Base-by-base conservation (phyloP, 208 protist species). In the Novymonas esmeraldas region DNA sequence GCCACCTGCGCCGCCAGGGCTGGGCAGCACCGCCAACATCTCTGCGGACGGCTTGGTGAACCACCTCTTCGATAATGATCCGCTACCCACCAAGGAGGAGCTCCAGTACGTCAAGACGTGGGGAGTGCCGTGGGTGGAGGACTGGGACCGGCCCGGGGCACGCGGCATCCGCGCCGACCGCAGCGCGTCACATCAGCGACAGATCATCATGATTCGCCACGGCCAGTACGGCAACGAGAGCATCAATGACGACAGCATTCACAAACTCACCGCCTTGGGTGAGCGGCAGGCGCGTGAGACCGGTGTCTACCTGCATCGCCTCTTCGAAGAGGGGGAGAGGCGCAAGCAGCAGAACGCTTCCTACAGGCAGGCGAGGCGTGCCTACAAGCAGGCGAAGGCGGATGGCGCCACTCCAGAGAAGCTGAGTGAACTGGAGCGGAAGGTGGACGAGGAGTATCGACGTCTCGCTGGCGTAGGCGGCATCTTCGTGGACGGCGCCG, bases 131-230 rank as follows among this genome's bases (percentile, higher is more conserved):
- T 92, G 85, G 85, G 72, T 81, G 0, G 70, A 87, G 4, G 82
- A 92, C 76, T 92, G 85, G 85, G 85, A 92, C 62, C 60, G 73
- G 10, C 82, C 76, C 18, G 70, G 51, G 28, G 44, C 65, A 18
- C 69, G 76, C 22, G 58, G 68, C 51, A 65, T 65, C 18, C 31
- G 56, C 18, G 46, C 22, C 20, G 61, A 64, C 18, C 48, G 56
- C 34, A 57, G 61, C 33, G 33, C 76, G 1, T 63, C 58, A 9
- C 3, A 64, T 22, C 69, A 76, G 36, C 82, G 86, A 0, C 86
- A 89, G 60, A 77, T 95, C 34, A 54, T 95, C 22, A 64, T 95
- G 24, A 83, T 95, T n/a, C 82, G 90, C 18, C 90, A 95, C 68
- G 90, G 90, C 5, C 87, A 95, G 65, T 95, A 95, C 78, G 51